phyloP scores from a whole-genome alignment of 352 stramenopile genomes.

The Blastocystis sp. region DNA sequence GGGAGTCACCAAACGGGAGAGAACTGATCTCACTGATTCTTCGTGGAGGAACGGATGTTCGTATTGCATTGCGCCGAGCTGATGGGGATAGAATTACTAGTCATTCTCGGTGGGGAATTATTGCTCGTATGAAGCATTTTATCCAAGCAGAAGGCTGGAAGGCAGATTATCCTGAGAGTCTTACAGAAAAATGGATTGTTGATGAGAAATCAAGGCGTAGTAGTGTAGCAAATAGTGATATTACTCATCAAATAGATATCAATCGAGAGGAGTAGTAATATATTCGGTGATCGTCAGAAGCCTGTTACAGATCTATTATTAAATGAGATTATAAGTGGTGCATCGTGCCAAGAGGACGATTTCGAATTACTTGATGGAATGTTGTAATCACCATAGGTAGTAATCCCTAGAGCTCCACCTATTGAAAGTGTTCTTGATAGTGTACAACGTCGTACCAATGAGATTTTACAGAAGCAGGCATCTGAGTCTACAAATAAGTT shows the following conservation, averaged over 20 bases:
- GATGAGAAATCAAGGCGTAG: not conserved
- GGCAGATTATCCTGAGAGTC: not conserved
- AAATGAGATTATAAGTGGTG: conserved; percentile 21
- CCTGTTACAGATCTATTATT: not conserved
- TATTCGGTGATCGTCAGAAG: not conserved
- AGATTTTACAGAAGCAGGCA: not conserved
- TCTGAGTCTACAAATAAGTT: too few species aligned
- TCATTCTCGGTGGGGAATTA: not conserved
- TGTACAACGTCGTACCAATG: not conserved
- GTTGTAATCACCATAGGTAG: not conserved
- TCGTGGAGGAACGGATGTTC: not conserved
- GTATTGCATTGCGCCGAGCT: not conserved
- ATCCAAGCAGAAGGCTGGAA: not conserved
- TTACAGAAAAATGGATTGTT: not conserved
- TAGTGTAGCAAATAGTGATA: not conserved
- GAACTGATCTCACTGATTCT: not conserved
- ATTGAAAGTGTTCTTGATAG: conserved; percentile 13
- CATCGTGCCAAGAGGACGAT: not conserved
- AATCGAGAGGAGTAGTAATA: not conserved
- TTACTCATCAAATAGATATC: not conserved
- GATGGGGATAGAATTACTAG: not conserved
- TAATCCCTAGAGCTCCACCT: not conserved
- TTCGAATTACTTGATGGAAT: not conserved
- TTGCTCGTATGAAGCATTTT: not conserved
- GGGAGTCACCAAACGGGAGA: not conserved